Evolutionary conservation across 2,329 filamentous ascomycete genomes (phyloP), one percentile per base, ranked within the genome.

Genomic region (Aspergillus ibericus): DNA sequence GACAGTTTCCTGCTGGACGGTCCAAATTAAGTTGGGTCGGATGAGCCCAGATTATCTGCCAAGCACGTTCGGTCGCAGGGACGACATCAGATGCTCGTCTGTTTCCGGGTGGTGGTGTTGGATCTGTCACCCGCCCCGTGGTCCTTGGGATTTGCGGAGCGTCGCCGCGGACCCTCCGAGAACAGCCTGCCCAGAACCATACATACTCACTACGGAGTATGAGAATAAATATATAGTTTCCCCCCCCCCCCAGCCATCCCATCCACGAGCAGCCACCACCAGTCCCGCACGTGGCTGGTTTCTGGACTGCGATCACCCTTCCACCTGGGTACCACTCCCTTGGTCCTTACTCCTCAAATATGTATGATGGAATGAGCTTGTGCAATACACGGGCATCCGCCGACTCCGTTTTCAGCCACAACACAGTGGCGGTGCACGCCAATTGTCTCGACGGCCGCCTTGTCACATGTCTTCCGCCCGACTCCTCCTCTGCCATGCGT

Each of bases 401-500:
- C 27, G 16, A 18, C 27, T 47, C 16, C 15, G 40, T 47, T 48
- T 52, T 38, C 44, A 60, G 59, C 59, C 59, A 58, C 55, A 55
- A 3, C 51, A 1, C 7, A 9, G 55, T 60, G 59, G 59, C 59
- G 55, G 59, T 60, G 55, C 47, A 15, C 18, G 20, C 51, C 22
- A 29, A 18, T 42, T 34, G n/a, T 22, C 35, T 34, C 27, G 29
- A 13, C 27, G 42, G 40, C 27, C 27, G 42, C 44, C 52, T 44
- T 27, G 36, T 60, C 55, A 60, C 59, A 58, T 58, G 55, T 55
- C 51, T 22, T 48, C 44, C 44, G 44, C 25, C 25, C 25, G 44
- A 16, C 25, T 36, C 32, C 25, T 36, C 32, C 44, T 58, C 22
- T 25, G 40, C 50, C 44, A 29, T 34, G 18, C 50, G 35, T 16